Conservation (phyloP, 768 basidiomycete genomes). For the Pleurotus tuoliensis region DNA sequence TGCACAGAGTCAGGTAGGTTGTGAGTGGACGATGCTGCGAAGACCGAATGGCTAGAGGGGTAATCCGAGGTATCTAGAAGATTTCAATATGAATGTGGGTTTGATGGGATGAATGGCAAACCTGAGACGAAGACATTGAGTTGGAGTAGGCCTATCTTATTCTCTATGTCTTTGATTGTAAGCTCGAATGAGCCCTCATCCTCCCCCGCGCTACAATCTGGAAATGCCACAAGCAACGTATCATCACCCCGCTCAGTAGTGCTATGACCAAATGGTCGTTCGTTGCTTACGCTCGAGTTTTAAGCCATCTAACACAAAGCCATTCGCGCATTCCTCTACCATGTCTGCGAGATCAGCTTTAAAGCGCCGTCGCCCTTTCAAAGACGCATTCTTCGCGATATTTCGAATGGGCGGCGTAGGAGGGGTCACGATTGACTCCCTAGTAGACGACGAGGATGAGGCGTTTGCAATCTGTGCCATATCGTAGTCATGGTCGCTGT, state of each 20-base stretch:
- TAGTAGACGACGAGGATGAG: too few relatives aligned
- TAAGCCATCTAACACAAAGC: constrained; percentile 34
- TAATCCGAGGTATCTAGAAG: constrained; percentile 61
- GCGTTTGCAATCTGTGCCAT: too few relatives aligned
- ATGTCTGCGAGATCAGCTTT: constrained; percentile 52
- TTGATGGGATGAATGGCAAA: constrained; percentile 16
- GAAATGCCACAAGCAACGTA: background rate
- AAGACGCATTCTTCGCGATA: constrained; percentile 31
- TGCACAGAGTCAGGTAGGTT: constrained; percentile 37
- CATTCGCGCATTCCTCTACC: constrained; percentile 29
- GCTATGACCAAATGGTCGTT: background rate
- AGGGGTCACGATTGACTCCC: too few relatives aligned
- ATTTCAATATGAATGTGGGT: background rate
- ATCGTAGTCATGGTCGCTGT: too few relatives aligned
- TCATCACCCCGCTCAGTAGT: too few relatives aligned
- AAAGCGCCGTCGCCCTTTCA: constrained; percentile 58
- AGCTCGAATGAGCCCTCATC: constrained; percentile 66
- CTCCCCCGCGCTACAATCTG: constrained; percentile 53
- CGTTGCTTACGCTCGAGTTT: constrained; percentile 35
- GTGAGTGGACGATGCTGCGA: constrained; percentile 49
- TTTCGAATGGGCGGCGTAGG: background rate
- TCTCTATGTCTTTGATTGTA: constrained; percentile 28
- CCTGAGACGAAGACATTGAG: constrained; percentile 50
- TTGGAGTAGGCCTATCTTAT: constrained; percentile 28
- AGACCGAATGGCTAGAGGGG: constrained; percentile 52